phyloP scores from a whole-genome alignment of 2,329 filamentous ascomycete species.

The Microdochium paspali region DNA sequence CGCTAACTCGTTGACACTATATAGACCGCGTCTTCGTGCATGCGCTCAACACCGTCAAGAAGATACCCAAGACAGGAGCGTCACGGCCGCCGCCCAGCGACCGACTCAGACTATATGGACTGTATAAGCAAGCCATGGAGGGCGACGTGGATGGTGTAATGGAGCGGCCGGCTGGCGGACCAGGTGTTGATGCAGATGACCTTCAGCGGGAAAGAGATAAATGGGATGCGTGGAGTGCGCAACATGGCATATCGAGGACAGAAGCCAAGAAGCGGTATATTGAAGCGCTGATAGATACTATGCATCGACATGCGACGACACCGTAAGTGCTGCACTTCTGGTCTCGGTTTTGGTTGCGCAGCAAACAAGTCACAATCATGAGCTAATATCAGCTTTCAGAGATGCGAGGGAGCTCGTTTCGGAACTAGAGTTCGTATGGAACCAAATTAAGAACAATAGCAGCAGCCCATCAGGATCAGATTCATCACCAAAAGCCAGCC shows the following conservation, averaged over 20 bases:
- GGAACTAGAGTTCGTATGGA: slow-evolving; percentile 99
- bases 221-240: slow-evolving; percentile 93
- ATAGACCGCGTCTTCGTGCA: slow-evolving; percentile 96
- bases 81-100: slow-evolving; percentile 78
- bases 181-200: slow-evolving; percentile 40
- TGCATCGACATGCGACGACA: slow-evolving; percentile 92
- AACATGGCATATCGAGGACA: slow-evolving; percentile 73
- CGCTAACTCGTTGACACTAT: neutral
- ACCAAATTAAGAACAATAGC: slow-evolving; percentile 88
- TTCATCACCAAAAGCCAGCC: slow-evolving; percentile 41
- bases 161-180: slow-evolving; percentile 58
- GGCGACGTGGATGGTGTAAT: slow-evolving; percentile 93
- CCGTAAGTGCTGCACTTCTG: slow-evolving; percentile 37
- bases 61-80: slow-evolving; percentile 88
- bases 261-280: slow-evolving; percentile 94
- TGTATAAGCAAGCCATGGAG: slow-evolving; percentile 99
- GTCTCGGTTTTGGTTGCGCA: no score
- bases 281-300: slow-evolving; percentile 86
- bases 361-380: neutral
- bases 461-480: slow-evolving; percentile 60
- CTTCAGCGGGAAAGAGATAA: slow-evolving; percentile 54
- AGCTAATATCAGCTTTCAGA: slow-evolving; percentile 22
- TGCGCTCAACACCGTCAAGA: slow-evolving; percentile 97
- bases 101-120: slow-evolving; percentile 85
- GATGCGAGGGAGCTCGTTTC: slow-evolving; percentile 81